Conservation (phyloP, 371 early-diverging fungal genomes). For the Circinella umbellata region DNA sequence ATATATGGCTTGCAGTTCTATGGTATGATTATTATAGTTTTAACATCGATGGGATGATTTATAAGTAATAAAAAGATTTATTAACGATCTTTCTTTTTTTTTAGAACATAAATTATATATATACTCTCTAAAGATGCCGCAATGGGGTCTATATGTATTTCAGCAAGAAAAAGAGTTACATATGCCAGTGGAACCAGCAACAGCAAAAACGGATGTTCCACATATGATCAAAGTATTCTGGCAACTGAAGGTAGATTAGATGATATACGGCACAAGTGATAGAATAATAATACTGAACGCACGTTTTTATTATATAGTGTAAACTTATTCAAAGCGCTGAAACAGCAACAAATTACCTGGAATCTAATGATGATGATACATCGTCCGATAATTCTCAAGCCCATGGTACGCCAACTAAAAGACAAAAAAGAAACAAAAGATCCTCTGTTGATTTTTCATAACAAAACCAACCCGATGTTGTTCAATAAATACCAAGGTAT, state of each 20-base stretch:
- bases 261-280: background rate
- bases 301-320: background rate
- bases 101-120: background rate
- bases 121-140: background rate
- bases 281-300: background rate
- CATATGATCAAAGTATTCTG: background rate
- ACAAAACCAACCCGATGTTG: background rate
- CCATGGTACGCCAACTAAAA: background rate
- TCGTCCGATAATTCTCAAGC: background rate
- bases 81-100: background rate
- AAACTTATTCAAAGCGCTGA: conserved; percentile 1
- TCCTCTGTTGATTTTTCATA: background rate
- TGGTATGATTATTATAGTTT: conserved; percentile 1
- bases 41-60: background rate
- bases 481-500: background rate
- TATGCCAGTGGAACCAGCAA: background rate
- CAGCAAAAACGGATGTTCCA: background rate
- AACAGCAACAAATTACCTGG: background rate
- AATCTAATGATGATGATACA: conserved; percentile 3
- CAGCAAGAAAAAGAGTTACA: background rate
- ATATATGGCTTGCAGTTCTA: background rate
- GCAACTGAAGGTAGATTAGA: background rate
- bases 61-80: background rate
- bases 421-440: background rate
- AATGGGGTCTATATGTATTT: background rate